phyloP scores from a whole-genome alignment of 176 grass and related monocot genomes.

The Oryza meridionalis region DNA sequence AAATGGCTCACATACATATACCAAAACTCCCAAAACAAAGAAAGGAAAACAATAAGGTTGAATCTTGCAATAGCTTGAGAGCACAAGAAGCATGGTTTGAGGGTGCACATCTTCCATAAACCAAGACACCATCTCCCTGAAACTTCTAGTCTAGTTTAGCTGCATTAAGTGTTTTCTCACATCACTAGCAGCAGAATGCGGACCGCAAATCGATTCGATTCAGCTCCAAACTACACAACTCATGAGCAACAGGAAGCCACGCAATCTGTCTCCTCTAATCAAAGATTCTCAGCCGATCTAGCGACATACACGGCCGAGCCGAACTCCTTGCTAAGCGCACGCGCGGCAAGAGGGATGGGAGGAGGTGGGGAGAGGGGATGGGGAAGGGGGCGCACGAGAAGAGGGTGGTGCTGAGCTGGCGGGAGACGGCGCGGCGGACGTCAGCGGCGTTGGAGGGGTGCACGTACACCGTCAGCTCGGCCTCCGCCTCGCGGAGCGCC shows the following conservation, averaged over 20 bases:
- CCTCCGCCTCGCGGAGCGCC: slow-evolving; percentile 51
- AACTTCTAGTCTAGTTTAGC: neutral
- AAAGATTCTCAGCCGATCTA: neutral
- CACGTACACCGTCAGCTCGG: slow-evolving; percentile 71
- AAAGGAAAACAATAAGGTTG: neutral
- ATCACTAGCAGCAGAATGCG: neutral
- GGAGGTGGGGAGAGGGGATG: neutral
- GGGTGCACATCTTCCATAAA: neutral
- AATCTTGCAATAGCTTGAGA: neutral
- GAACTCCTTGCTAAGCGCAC: too few relatives aligned
- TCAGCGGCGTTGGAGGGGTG: slow-evolving; percentile 64
- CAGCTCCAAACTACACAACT: neutral
- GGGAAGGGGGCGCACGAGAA: slow-evolving; percentile 57
- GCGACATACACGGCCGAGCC: too few relatives aligned
- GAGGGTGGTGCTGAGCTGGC: slow-evolving; percentile 79
- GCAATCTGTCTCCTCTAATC: neutral
- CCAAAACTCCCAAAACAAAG: neutral
- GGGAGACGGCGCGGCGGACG: slow-evolving; percentile 54
- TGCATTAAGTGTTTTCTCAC: neutral
- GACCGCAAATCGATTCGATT: neutral
- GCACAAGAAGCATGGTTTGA: neutral
- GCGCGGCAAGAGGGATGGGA: too few relatives aligned
- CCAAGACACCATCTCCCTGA: neutral
- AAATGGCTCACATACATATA: neutral
- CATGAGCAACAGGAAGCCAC: neutral